Base-by-base conservation (phyloP, 75 land plant genomes). In the Sequoiadendron giganteum region DNA sequence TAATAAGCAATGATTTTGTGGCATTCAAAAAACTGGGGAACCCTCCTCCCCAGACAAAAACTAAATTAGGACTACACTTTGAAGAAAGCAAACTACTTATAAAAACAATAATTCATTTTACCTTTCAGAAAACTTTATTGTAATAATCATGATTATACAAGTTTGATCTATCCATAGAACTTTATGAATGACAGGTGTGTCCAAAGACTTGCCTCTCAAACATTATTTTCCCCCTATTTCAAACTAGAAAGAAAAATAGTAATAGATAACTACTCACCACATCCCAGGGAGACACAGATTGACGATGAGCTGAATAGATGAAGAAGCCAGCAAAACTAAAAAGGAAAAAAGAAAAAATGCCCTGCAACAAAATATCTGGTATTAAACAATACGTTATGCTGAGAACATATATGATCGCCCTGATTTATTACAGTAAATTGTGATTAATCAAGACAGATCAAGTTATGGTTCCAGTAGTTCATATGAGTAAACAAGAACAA, bases 251-350 rank as follows among this genome's bases (percentile, higher is more conserved):
- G 13, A 28, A 81, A 25, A n/a, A n/a, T n/a, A n/a, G n/a, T n/a
- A 43, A 45, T 28, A 81, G 47, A 28, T 81, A 25, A 45, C 84
- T 45, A 81, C 84, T 81, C 48, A 81, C 84, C n/a, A 28, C 84
- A 81, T 81, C 84, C 84, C 84, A 81, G 11, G 84, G 84, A 81
- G 32, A 81, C 40, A 81, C 30, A 21, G 32, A 81, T 45, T 81
- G 84, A 11, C 30, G 84, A 45, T 81, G 11, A 81, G 84, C 84
- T 81, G 84, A 81, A 45, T 81, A 81, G 48, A 45, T 45, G 48
- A 43, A 81, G 84, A 81, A 81, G 48, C 47, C 30, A 45, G 49
- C 84, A 45, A 42, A 81, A 28, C 52, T 45, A 10, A 45, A 81
- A 42, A 81, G 47, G 32, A 81, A 3, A 81, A n/a, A 5, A 28